Evolutionary conservation across 2,329 filamentous ascomycete species (phyloP), one percentile per base, ranked within the genome.

Genomic region (Aspergillus fructus): DNA sequence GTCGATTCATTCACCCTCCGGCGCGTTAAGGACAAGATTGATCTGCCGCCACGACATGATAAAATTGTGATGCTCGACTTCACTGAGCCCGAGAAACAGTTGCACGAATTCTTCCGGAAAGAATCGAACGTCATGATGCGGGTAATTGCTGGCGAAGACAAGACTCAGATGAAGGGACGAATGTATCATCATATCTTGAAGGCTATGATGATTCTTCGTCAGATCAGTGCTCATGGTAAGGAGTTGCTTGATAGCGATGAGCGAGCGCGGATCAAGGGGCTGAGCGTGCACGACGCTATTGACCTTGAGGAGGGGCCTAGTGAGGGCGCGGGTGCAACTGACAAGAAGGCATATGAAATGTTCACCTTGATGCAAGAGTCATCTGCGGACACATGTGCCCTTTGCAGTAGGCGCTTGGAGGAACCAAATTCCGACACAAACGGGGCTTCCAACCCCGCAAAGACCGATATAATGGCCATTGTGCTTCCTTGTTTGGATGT

Each of bases 1-100:
- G 93, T 99, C 8, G 91, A 96, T 69, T 94, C 90, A n/a, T 89
- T 99, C 63, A 97, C 94, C 0, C 80, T 99, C 9, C 89, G 94
- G 24, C 90, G 94, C 21, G 81, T 94, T 34, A 97, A 97, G 74
- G 91, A 97, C 73, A 92, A 89, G 74, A 93, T 97, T 59, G 82
- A 96, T 66, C 79, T 99, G 2, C 90, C 91, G 1, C 80, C 83
- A 21, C 86, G 91, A 17, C 81, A 83, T 11, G 93, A 97, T 68
- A 78, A 87, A 11, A 83, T 93, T 9, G 79, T 93, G 5, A 84
- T 79, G 59, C 84, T 99, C 4, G 79, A 89, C 2, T 97, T 97
- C 70, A 87, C 84, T 8, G 79, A 82, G 3, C 83, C 90, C 13
- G 94, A 99, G 76, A 83, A 82, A 23, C 80, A 82, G 52, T 79